Evolutionary conservation across 140 eudicot genomes (phyloP), one percentile per base, ranked within the genome.

Genomic region (Stevia rebaudiana): DNA sequence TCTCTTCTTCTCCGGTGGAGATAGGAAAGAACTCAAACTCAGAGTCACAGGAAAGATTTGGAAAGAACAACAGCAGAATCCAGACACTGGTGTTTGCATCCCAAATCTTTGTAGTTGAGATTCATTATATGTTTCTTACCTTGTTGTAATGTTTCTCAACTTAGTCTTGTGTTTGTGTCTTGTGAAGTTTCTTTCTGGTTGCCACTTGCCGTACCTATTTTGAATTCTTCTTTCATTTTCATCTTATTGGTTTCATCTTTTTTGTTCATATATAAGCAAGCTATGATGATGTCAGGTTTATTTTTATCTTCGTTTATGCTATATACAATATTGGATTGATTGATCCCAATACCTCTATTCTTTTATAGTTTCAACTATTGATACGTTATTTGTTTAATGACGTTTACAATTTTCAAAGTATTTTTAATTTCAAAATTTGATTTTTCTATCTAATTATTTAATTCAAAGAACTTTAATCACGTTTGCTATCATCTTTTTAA

Each of bases 31-130:
- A 71, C 90, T 91, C 64, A 91, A 91, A 77, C 96, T 87, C 42
- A 82, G 98, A 67, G 98, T 91, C 63, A 91, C 98, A 0, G 98
- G 98, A 5, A 82, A 95, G 68, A 91, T 91, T 48, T 87, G 96
- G 96, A 91, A 91, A 51, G 96, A 90, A 69, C 97, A 90, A 65
- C 98, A 80, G 72, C 98, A 80, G 72, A 87, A 77, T 65, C 69
- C 80, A 1, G 94, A 86, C 50, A 80, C 63, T 19, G 90, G 88
- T 15, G 89, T 81, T 35, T 86, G 95, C 78, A 82, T 87, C 65
- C 96, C 96, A 6, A 90, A 87, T 80, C 82, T 87, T 43, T 86
- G 86, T 82, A 90, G 84, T 67, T 84, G 81, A 82, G 23, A 37
- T 56, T 4, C 16, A 67, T 28, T 12, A 11, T 23, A n/a, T 13